Evolutionary conservation across 2,329 filamentous ascomycete species (phyloP).

Genomic region (Westerdykella sp.): DNA sequence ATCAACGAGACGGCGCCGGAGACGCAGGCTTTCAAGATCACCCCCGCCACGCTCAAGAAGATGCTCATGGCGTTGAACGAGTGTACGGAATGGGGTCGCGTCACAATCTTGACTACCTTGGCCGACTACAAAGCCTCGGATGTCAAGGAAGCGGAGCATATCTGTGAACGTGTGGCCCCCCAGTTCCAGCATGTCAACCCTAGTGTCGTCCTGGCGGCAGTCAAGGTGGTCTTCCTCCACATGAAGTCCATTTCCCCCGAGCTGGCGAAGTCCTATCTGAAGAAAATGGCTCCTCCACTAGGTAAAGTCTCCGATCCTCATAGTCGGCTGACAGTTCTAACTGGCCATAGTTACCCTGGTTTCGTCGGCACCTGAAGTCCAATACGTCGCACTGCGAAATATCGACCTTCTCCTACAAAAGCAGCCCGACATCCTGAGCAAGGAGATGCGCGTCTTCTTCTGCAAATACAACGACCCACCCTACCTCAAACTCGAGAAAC

Average conservation of each 20-base stretch:
- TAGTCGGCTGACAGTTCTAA: constrained; percentile 15
- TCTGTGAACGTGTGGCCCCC: constrained; percentile 90
- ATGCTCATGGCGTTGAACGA: constrained; percentile 94
- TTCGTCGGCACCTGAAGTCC: constrained; percentile 91
- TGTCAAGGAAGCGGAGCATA: constrained; percentile 93
- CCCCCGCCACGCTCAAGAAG: constrained; percentile 80
- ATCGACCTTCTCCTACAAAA: constrained; percentile 94
- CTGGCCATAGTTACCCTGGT: constrained; percentile 74
- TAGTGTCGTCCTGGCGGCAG: constrained; percentile 91
- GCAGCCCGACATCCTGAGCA: constrained; percentile 92
- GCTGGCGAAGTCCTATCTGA: constrained; percentile 75
- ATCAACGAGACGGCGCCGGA: constrained; percentile 88
- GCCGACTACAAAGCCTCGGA: constrained; percentile 84
- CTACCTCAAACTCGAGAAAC: constrained; percentile 94
- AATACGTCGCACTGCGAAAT: constrained; percentile 93
- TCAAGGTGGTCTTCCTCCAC: constrained; percentile 95
- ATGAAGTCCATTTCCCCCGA: constrained; percentile 81
- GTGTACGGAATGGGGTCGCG: constrained; percentile 96
- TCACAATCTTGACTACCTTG: constrained; percentile 84
- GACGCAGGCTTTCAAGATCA: constrained; percentile 79
- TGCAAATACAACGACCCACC: constrained; percentile 99
- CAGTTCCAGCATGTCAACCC: constrained; percentile 99
- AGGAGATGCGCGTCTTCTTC: constrained; percentile 97
- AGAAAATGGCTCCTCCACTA: constrained; percentile 97
- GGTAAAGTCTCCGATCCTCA: constrained; percentile 49